Evolutionary conservation across 2,329 filamentous ascomycete species (phyloP).

Genomic region (Leptodontidium sp.): DNA sequence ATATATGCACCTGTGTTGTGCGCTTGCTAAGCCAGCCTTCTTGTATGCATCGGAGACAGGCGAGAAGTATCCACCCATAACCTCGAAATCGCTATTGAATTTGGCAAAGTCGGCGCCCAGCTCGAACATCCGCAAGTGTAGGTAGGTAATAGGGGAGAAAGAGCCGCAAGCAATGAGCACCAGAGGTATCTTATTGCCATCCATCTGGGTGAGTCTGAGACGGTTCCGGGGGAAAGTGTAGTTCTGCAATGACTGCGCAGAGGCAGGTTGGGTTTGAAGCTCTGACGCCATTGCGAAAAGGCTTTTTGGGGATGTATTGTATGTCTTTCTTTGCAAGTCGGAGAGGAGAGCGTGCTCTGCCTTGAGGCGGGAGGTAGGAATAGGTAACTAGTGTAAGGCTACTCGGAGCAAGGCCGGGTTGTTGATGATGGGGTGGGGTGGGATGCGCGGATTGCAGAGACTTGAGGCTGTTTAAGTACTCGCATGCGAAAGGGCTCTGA

Average conservation of each 20-base stretch:
- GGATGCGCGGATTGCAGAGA: background rate
- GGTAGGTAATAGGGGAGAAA: conserved; percentile 78
- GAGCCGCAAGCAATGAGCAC: conserved; percentile 73
- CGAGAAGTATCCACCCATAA: conserved; percentile 85
- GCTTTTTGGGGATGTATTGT: background rate
- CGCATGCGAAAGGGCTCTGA: background rate
- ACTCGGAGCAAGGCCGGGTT: conserved; percentile 7
- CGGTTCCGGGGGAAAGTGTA: conserved; percentile 69
- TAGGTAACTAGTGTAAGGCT: background rate
- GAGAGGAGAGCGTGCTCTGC: conserved; percentile 7
- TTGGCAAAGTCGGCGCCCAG: conserved; percentile 73
- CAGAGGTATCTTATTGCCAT: conserved; percentile 66
- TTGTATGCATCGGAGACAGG: conserved; percentile 72
- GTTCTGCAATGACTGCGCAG: conserved; percentile 39
- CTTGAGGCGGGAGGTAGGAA: conserved; percentile 9
- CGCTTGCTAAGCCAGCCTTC: conserved; percentile 79
- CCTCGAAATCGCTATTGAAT: conserved; percentile 80
- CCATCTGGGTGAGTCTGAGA: conserved; percentile 62
- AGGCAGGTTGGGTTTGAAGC: conserved; percentile 27
- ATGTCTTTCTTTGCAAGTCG: background rate
- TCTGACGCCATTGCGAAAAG: conserved; percentile 31
- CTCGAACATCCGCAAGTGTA: conserved; percentile 87
- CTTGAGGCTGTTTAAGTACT: background rate
- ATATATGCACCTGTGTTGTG: conserved; percentile 66
- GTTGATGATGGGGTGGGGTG: background rate